Conservation (phyloP, 2,329 filamentous ascomycete species). For the Fusarium concolor region DNA sequence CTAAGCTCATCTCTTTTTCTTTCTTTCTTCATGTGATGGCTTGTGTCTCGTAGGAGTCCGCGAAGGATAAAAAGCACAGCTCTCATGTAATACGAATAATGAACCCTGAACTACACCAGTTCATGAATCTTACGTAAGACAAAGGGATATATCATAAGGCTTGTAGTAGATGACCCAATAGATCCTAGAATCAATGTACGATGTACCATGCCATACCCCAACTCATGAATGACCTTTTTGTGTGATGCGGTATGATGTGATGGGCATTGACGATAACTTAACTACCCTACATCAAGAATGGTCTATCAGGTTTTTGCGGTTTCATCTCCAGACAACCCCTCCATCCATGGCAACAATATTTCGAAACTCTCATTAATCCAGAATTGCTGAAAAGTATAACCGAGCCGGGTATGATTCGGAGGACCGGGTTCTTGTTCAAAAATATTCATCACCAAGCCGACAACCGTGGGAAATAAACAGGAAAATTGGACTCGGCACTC, state of each 20-base stretch:
- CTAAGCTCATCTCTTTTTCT: neutral
- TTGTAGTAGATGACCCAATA: neutral
- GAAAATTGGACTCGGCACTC: slow-evolving; percentile 23
- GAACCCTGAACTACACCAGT: neutral
- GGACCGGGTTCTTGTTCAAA: slow-evolving; percentile 16
- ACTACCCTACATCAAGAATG: slow-evolving; percentile 17
- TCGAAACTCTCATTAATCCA: slow-evolving; percentile 5
- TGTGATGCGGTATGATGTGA: neutral
- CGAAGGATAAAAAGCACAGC: neutral
- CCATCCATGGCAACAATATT: slow-evolving; percentile 20
- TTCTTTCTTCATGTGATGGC: neutral
- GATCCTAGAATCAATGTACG: neutral
- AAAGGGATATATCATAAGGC: neutral
- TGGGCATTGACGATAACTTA: neutral
- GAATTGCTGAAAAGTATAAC: slow-evolving; percentile 5
- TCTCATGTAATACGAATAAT: slow-evolving; percentile 2
- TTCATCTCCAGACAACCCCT: too few species aligned
- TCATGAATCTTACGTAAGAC: slow-evolving; percentile 5
- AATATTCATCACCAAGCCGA: slow-evolving; percentile 4
- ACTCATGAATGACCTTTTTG: neutral
- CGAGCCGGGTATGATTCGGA: slow-evolving; percentile 17
- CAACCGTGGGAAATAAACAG: slow-evolving; percentile 20
- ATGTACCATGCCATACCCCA: neutral
- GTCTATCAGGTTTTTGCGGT: too few species aligned
- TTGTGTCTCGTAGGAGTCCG: too few species aligned